Base-by-base conservation (phyloP, 1,284 basidiomycete genomes). In the Boletellus deceptivus region DNA sequence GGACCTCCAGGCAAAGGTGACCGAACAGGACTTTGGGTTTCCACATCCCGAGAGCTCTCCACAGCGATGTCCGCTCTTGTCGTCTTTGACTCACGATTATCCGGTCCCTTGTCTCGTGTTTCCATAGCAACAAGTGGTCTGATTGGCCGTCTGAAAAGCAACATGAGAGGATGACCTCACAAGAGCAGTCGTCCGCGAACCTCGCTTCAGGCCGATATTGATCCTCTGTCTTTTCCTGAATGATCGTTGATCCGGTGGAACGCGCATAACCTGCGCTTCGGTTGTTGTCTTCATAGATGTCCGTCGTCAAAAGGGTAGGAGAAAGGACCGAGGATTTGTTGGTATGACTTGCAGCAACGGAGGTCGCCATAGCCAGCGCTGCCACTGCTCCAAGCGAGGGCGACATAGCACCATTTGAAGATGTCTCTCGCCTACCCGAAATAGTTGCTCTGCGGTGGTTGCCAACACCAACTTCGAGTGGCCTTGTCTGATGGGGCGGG, bases 131-230 rank as follows among this genome's bases (percentile, higher is more conserved):
- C 11, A 20, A 36, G 25, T 22, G 47, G 13, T 24, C 17, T 2
- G 9, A 14, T 5, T 16, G 22, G 38, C 25, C n/a, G 48, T 20
- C 59, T 61, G 5, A 35, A 25, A 45, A 4, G 3, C 16, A n/a
- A 27, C 11, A 9, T 65, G 38, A 59, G 27, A 39, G 46, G 25
- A 27, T 4, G 2, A 27, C 3, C 13, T 18, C 24, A 6, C 1
- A 22, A 3, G 13, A 33, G 16, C 36, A 47, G 9, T 22, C 7
- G 17, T 37, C 13, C 11, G 61, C 61, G 1, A 20, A 65, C 56
- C n/a, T 27, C 6, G 20, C n/a, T 20, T 46, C 27, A 24, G 48
- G 36, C 29, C 11, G 16, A 36, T 4, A 14, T 5, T 20, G 49
- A 29, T 48, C 33, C 24, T 41, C n/a, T 16, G 7, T 8, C 16